Evolutionary conservation across 2,329 filamentous ascomycete species (phyloP), one percentile per base, ranked within the genome.

Genomic region (Geosmithia flava): DNA sequence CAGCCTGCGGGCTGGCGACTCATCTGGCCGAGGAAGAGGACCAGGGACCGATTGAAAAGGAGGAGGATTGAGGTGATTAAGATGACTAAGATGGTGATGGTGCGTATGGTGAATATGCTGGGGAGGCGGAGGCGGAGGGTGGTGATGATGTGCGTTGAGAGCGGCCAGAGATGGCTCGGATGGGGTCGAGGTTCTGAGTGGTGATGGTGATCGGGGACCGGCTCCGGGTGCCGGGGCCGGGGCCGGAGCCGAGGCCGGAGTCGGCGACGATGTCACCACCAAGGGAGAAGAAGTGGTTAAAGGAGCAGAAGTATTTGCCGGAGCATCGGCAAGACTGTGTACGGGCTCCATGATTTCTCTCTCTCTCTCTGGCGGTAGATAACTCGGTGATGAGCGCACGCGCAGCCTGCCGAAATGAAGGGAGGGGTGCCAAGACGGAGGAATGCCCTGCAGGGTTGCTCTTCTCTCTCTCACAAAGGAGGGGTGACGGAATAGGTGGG

Each of bases 291-390:
- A 56, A 42, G 54, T 53, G 54, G 52, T 56, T 52, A 52, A 54
- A 42, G 58, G 58, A 20, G 57, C 33, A 37, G 33, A 13, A 37
- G 33, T 37, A 13, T 16, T 37, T 3, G 33, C 33, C 33, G 33
- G 56, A 16, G 58, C 57, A 50, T 66, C 64, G 49, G 58, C 56
- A 53, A 68, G 57, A 54, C 58, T 66, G 43, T 65, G 65, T 48
- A 62, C 58, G 55, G 65, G 60, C 56, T 67, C 66, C 66, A 68
- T 68, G 53, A 37, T 3, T 27, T 27, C 23, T 27, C 23, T 27
- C 23, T 27, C 23, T 27, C 23, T 27, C 33, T 37, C 33, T 11
- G 33, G 13, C 33, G 33, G 33, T 11, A 37, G 33, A 37, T 27
- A 5, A 5, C 33, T 30, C 10, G 33, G 11, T 7, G 33, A 37